These are phyloP conservation scores for Ustilago loliicola DNA, from an alignment of 1,284 basidiomycete genomes.

Conservation along the genomic window DNA sequence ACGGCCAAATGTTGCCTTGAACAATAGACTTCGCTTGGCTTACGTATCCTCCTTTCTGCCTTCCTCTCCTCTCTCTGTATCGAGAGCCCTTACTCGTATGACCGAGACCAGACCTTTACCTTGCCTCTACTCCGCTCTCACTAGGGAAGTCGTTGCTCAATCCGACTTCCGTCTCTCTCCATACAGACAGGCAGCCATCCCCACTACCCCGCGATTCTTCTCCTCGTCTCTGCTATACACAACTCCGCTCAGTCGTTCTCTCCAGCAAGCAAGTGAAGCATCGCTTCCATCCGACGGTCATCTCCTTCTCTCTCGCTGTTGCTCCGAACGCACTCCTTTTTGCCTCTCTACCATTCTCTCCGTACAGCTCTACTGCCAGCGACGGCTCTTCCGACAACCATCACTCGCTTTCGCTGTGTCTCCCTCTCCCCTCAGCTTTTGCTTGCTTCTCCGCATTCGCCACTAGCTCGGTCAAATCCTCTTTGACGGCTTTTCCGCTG, in stretches of 20 bases:
- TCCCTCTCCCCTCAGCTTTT: neutral
- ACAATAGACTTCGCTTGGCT: neutral
- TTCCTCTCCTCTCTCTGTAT: too few species aligned
- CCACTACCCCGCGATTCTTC: neutral
- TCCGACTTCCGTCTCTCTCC: neutral
- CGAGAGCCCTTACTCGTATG: slow-evolving; percentile 9
- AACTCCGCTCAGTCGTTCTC: neutral
- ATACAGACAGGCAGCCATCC: neutral
- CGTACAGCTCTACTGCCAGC: slow-evolving; percentile 17
- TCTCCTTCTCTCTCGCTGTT: neutral
- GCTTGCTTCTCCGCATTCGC: slow-evolving; percentile 20
- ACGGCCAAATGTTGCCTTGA: too few species aligned
- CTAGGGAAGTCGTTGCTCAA: neutral
- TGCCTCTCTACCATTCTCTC: slow-evolving; percentile 11
- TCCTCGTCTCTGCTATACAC: neutral
- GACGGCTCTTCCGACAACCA: slow-evolving; percentile 1
- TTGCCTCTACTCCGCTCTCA: slow-evolving; percentile 4
- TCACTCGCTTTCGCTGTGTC: neutral
- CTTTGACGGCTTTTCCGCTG: slow-evolving; percentile 1
- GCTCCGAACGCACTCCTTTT: slow-evolving; percentile 23
- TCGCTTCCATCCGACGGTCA: slow-evolving; percentile 1
- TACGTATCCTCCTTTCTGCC: neutral
- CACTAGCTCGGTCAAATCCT: slow-evolving; percentile 7
- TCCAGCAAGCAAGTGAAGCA: neutral
- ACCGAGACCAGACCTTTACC: slow-evolving; percentile 31